These are phyloP conservation scores for Monosporascus sp. DNA, from an alignment of 2,329 filamentous ascomycete genomes.

Conservation along the genomic window DNA sequence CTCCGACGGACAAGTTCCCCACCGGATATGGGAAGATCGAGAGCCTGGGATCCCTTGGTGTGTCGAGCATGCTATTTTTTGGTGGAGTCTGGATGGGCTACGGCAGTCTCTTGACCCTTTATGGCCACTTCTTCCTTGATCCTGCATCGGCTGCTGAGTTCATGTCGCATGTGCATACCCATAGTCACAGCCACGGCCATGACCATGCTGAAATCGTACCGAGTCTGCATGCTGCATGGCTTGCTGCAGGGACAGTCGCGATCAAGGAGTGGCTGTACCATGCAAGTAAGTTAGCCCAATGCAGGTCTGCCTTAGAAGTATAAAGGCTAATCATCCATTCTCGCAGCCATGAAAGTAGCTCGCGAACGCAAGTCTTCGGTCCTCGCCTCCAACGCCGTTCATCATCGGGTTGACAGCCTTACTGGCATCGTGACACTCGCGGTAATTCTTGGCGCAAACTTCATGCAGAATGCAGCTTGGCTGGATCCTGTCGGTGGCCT, in stretches of 20 bases:
- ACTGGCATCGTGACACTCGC: constrained; percentile 90
- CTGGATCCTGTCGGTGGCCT: constrained; percentile 90
- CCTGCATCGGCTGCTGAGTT: constrained; percentile 46
- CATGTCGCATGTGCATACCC: constrained; percentile 51
- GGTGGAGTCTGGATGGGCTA: constrained; percentile 91
- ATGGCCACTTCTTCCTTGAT: constrained; percentile 68
- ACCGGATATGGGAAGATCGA: constrained; percentile 97
- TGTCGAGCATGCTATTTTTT: constrained; percentile 82
- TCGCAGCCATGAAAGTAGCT: constrained; percentile 85
- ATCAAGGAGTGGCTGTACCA: constrained; percentile 97
- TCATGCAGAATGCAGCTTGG: constrained; percentile 81
- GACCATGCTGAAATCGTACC: constrained; percentile 61
- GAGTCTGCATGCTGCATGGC: constrained; percentile 90
- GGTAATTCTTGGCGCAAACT: constrained; percentile 84
- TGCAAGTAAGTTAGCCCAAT: constrained; percentile 65
- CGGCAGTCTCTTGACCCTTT: constrained; percentile 64
- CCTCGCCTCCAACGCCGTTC: constrained; percentile 89
- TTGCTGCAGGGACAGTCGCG: constrained; percentile 82
- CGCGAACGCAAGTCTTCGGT: constrained; percentile 92
- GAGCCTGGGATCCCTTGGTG: constrained; percentile 86
- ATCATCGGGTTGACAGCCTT: constrained; percentile 92
- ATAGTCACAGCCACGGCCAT: constrained; percentile 57
- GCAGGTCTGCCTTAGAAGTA: not conserved
- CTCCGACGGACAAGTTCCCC: constrained; percentile 78
- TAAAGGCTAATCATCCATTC: constrained; percentile 18